Evolutionary conservation across 1,284 basidiomycete species (phyloP), one percentile per base, ranked within the genome.

Genomic region (Agaricales sp.): DNA sequence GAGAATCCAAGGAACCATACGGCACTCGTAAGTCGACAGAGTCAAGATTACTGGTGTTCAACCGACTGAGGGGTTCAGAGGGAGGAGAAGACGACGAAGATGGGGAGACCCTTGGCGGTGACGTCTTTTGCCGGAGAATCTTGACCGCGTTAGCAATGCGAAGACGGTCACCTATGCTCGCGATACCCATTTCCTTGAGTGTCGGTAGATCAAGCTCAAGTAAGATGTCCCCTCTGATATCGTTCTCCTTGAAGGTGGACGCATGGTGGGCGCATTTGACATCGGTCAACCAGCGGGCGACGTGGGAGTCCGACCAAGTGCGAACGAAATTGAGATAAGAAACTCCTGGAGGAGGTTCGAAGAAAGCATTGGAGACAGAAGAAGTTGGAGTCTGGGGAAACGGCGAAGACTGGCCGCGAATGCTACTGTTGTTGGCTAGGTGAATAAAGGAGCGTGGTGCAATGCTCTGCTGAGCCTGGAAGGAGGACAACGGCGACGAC

Each of bases 141-240:
- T 92, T 92, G 53, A 97, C 86, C 0, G 82, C 93, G 50, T 82
- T 86, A 14, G 90, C 61, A 47, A 97, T 85, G 59, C 90, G 79
- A 14, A 96, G 80, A 47, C 92, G 70, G 63, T 97, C 93, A 3
- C 94, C 94, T 39, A 97, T 84, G 63, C 86, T 92, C 43, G 71
- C 61, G 23, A 97, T 78, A 23, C 87, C 87, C 78, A 96, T 88
- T 66, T 96, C 93, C 63, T 85, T 90, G 43, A 97, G 67, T 2
- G 81, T 86, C 3, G 71, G 65, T 65, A 92, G 87, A 59, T 96
- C 92, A 35, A 97, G 69, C 58, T 97, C 93, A 47, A 96, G 73
- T 4, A 97, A 65, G 30, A 96, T 82, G 60, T 88, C 84, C 6
- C 93, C 92, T 43, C 89, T 71, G 55, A 97, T 93, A 61, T 96